A percentile compares a stretch with the other conserved stretches of the same genome.
Evolutionary conservation across 768 basidiomycete species (phyloP).

Genomic region (Leccinum pellstonianum): DNA sequence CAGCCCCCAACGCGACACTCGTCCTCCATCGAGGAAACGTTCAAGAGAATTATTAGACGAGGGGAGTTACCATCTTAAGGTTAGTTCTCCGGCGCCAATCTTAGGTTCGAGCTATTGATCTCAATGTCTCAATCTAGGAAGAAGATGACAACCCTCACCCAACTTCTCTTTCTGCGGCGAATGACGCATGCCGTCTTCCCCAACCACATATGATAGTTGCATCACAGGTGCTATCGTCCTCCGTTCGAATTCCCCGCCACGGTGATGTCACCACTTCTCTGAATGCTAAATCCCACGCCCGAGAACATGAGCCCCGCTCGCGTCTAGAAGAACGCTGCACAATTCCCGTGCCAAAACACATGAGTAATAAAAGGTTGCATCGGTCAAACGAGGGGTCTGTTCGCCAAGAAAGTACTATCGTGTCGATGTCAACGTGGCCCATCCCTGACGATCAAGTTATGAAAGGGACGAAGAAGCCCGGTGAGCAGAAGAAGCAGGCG

Average conservation of each 20-base stretch:
- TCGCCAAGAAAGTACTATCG: slow-evolving; percentile 28
- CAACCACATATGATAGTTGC: slow-evolving; percentile 26
- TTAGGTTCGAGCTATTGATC: slow-evolving; percentile 27
- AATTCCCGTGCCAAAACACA: slow-evolving; percentile 21
- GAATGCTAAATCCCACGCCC: slow-evolving; percentile 16
- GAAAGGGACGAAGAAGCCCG: slow-evolving; percentile 34
- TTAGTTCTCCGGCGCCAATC: slow-evolving; percentile 30
- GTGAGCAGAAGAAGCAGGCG: slow-evolving; percentile 44
- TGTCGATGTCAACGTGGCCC: slow-evolving; percentile 32
- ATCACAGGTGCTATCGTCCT: slow-evolving; percentile 19
- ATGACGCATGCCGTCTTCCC: slow-evolving; percentile 26
- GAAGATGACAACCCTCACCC: slow-evolving; percentile 22
- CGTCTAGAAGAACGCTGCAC: slow-evolving; percentile 27
- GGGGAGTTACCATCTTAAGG: slow-evolving; percentile 30
- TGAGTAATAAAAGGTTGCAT: slow-evolving; percentile 29
- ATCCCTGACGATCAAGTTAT: slow-evolving; percentile 34
- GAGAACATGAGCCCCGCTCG: slow-evolving; percentile 20
- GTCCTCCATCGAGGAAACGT: slow-evolving; percentile 32
- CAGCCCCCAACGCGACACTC: slow-evolving; percentile 19
- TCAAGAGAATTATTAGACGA: slow-evolving; percentile 33
- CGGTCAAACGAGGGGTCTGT: slow-evolving; percentile 29
- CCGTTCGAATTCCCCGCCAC: slow-evolving; percentile 17
- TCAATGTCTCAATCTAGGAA: slow-evolving; percentile 29
- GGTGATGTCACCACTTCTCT: slow-evolving; percentile 9
- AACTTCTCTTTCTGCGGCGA: slow-evolving; percentile 19